A percentile compares a stretch with the other conserved stretches of the same genome.
phyloP scores from a whole-genome alignment of 2,329 filamentous ascomycete genomes.

The Colletotrichum destructivum region DNA sequence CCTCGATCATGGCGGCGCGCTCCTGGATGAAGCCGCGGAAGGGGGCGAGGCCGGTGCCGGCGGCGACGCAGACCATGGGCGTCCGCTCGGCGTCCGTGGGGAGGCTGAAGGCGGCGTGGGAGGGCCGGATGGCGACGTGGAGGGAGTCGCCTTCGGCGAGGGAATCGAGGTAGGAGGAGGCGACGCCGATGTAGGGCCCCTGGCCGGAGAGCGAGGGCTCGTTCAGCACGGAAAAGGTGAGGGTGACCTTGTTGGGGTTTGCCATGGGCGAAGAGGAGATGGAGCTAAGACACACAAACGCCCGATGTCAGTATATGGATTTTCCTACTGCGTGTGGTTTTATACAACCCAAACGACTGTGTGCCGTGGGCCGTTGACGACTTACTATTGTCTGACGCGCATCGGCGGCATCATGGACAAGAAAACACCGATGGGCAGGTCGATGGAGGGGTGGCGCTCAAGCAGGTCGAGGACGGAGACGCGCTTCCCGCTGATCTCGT shows the following conservation, averaged over 20 bases:
- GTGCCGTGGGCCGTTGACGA: too few species aligned
- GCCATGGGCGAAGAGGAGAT: constrained; percentile 79
- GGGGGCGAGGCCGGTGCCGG: constrained; percentile 66
- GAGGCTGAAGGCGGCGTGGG: constrained; percentile 58
- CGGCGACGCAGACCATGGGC: constrained; percentile 65
- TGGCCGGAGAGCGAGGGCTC: constrained; percentile 64
- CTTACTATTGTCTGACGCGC: constrained; percentile 55
- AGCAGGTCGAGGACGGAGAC: constrained; percentile 74
- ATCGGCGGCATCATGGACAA: constrained; percentile 77
- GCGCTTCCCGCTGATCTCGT: constrained; percentile 62
- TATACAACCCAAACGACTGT: too few species aligned
- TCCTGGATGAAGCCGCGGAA: constrained; percentile 55
- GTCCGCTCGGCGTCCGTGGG: constrained; percentile 55
- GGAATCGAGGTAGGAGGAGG: constrained; percentile 72
- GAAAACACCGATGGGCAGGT: constrained; percentile 73
- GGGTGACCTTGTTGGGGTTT: constrained; percentile 67
- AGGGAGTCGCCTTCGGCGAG: constrained; percentile 61
- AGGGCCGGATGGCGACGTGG: constrained; percentile 65
- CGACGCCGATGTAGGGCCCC: constrained; percentile 70
- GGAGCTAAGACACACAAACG: constrained; percentile 54
- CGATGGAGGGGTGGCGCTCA: constrained; percentile 67
- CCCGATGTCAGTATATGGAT: not conserved
- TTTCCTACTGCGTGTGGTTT: too few species aligned
- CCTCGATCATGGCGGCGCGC: constrained; percentile 52
- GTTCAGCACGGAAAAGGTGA: constrained; percentile 76